Percentiles rank a stretch among this genome's conserved stretches.
Conservation (phyloP, 2,329 filamentous ascomycete genomes). For the Talaromyces sp. region DNA sequence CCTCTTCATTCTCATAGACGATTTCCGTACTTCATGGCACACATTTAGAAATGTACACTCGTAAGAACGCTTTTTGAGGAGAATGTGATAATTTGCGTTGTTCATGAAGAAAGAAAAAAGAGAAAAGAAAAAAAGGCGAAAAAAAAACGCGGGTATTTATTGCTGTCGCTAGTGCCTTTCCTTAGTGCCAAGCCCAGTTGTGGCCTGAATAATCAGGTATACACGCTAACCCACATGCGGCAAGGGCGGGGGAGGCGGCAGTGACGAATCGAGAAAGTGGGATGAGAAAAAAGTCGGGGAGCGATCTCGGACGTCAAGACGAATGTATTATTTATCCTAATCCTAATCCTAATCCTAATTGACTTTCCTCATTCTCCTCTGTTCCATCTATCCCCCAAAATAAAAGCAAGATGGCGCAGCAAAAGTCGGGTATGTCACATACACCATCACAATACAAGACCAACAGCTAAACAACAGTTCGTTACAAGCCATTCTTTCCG, state of each 20-base stretch:
- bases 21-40: conserved; percentile 56
- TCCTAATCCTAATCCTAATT: background rate
- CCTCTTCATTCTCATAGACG: conserved; percentile 55
- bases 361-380: conserved; percentile 8
- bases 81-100: conserved; percentile 54
- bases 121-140: conserved; percentile 15
- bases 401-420: conserved; percentile 27
- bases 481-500: conserved; percentile 78
- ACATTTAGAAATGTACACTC: conserved; percentile 37
- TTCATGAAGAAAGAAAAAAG: conserved; percentile 45
- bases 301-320: conserved; percentile 19
- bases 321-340: background rate
- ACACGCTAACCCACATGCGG: background rate
- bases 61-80: conserved; percentile 54
- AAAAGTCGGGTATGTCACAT: conserved; percentile 35
- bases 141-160: conserved; percentile 2
- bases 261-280: conserved; percentile 4
- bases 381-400: conserved; percentile 6
- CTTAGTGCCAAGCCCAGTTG: background rate
- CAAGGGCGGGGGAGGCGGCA: conserved; percentile 10
- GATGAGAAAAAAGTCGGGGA: conserved; percentile 7
- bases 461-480: conserved; percentile 2
- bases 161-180: background rate
- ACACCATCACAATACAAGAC: background rate
- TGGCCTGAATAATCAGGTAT: background rate